These are phyloP conservation scores for Neckera pumila DNA, from an alignment of 225 moss, liverwort and hornwort species.

Conservation along the genomic window DNA sequence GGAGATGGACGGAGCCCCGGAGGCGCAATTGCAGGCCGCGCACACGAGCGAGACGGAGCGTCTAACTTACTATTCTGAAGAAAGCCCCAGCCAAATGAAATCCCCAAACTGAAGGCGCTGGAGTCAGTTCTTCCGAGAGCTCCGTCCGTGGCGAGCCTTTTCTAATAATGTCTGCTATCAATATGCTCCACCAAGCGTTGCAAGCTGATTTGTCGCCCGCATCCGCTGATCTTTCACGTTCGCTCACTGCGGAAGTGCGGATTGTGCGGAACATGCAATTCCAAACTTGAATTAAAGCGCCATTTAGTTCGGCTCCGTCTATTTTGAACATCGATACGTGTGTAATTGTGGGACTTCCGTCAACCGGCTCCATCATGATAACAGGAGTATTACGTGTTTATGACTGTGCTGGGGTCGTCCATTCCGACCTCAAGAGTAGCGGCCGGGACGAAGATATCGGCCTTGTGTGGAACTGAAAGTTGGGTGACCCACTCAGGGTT, in stretches of 20 bases:
- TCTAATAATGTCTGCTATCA: neutral
- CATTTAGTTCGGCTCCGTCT: neutral
- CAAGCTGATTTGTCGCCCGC: neutral
- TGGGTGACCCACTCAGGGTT: too few relatives aligned
- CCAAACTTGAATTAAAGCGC: neutral
- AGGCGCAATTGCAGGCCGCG: neutral
- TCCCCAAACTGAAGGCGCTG: neutral
- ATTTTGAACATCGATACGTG: neutral
- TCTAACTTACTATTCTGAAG: neutral
- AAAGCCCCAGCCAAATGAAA: neutral
- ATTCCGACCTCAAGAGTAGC: too few relatives aligned
- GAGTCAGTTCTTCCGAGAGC: neutral
- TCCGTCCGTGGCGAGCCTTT: neutral
- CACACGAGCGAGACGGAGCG: neutral
- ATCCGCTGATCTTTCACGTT: neutral
- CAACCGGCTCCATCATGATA: neutral
- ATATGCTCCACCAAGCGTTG: neutral
- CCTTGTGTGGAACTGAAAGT: neutral
- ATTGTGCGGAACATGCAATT: neutral
- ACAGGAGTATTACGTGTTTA: neutral
- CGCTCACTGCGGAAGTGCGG: too few relatives aligned
- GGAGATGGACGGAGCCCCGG: neutral
- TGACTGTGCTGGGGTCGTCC: neutral
- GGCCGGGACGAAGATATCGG: neutral
- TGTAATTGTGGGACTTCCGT: neutral